Conservation (phyloP, 768 basidiomycete species). For the Leccinellum luteum region DNA sequence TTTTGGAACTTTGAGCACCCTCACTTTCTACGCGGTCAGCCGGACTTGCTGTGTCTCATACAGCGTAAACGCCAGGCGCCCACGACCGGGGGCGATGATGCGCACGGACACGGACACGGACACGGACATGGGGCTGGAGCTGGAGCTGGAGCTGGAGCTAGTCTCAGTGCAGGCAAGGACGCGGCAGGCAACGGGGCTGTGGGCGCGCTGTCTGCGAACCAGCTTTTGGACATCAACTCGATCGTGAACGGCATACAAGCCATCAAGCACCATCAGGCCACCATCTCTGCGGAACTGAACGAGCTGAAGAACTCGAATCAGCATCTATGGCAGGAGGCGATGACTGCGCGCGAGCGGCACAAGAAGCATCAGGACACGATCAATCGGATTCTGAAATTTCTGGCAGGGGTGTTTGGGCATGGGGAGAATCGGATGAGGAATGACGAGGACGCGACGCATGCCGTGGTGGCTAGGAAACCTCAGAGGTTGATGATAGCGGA, state of each 20-base stretch:
- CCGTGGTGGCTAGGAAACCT: slow-evolving; percentile 48
- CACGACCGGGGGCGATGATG: slow-evolving; percentile 31
- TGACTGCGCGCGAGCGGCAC: slow-evolving; percentile 72
- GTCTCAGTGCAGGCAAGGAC: slow-evolving; percentile 16
- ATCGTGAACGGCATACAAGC: slow-evolving; percentile 80
- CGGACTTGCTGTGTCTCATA: slow-evolving; percentile 83
- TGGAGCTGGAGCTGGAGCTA: background rate
- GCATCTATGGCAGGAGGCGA: slow-evolving; percentile 88
- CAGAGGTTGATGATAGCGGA: slow-evolving; percentile 71
- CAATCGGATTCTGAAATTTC: slow-evolving; percentile 90
- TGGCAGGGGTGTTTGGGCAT: slow-evolving; percentile 87
- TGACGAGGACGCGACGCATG: slow-evolving; percentile 34
- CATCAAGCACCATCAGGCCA: slow-evolving; percentile 89
- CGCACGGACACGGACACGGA: slow-evolving; percentile 22
- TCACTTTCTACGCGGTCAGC: slow-evolving; percentile 85
- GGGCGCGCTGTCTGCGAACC: slow-evolving; percentile 39
- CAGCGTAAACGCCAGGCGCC: slow-evolving; percentile 71
- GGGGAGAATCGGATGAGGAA: slow-evolving; percentile 37
- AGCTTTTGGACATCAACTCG: slow-evolving; percentile 71
- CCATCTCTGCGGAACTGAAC: slow-evolving; percentile 87
- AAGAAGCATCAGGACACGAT: slow-evolving; percentile 96
- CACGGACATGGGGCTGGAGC: background rate
- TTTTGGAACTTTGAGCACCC: slow-evolving; percentile 91
- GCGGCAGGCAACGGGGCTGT: slow-evolving; percentile 13
- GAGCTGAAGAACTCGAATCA: slow-evolving; percentile 87